Conservation (phyloP, 169 alveolate genomes). For the Plasmodium knowlesi region DNA sequence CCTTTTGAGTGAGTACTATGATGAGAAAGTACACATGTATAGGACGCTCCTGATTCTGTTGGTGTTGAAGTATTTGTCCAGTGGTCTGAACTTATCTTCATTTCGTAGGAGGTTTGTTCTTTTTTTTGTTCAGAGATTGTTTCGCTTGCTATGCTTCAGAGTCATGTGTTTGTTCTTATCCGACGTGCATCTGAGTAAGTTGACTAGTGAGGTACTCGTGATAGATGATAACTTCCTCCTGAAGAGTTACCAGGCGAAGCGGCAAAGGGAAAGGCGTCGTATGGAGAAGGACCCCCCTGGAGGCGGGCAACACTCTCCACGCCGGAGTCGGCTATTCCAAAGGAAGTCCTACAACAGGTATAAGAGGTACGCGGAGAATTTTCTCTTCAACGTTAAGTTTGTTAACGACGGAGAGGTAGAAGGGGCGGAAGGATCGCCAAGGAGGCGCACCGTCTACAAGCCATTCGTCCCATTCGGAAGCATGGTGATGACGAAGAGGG, state of each 20-base stretch:
- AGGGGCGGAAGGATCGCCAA: not conserved
- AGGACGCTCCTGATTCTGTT: conserved; percentile 41
- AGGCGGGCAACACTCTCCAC: not conserved
- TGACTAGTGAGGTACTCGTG: conserved; percentile 54
- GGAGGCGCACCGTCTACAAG: conserved; percentile 9
- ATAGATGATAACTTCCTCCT: conserved; percentile 31
- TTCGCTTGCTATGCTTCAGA: conserved; percentile 57
- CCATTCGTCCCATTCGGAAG: conserved; percentile 73
- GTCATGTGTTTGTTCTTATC: conserved; percentile 37
- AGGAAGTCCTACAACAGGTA: conserved; percentile 58
- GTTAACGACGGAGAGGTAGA: not conserved
- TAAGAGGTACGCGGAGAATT: conserved; percentile 51
- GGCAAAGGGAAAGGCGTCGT: not conserved
- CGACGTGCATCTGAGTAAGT: conserved; percentile 25
- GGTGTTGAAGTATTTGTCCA: conserved; percentile 12
- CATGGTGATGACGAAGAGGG: conserved; percentile 56
- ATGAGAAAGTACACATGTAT: conserved; percentile 28
- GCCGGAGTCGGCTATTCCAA: not conserved
- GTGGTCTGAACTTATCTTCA: conserved; percentile 2
- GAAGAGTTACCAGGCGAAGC: not conserved
- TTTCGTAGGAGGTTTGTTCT: conserved; percentile 42
- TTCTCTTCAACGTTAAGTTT: conserved; percentile 16
- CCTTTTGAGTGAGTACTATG: conserved; percentile 31
- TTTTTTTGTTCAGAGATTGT: conserved; percentile 58
- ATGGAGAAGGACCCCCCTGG: not conserved